Conservation (phyloP, 1,284 basidiomycete genomes). For the Athelia psychrophila region DNA sequence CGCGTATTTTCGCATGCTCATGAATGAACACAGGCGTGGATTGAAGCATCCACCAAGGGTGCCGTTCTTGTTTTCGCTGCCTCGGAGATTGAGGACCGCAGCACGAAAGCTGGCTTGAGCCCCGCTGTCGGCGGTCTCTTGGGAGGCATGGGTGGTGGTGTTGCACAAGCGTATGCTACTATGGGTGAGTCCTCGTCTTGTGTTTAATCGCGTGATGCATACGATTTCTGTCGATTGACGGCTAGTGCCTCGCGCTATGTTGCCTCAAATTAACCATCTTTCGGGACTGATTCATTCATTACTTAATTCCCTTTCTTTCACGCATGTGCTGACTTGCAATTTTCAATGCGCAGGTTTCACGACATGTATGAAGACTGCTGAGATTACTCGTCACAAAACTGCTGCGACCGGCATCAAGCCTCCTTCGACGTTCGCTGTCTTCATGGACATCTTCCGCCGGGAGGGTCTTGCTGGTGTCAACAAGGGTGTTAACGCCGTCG, state of each 20-base stretch:
- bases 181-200: conserved; percentile 73
- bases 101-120: conserved; percentile 65
- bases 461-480: conserved; percentile 97
- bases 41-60: conserved; percentile 98
- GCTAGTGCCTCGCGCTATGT: conserved; percentile 16
- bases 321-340: neutral
- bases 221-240: conserved; percentile 8
- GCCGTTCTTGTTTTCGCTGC: conserved; percentile 96
- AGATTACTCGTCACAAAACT: conserved; percentile 97
- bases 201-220: conserved; percentile 9
- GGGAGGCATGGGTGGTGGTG: conserved; percentile 97
- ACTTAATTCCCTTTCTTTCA: neutral
- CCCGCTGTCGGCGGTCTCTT: conserved; percentile 86
- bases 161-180: conserved; percentile 98
- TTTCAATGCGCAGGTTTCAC: conserved; percentile 74
- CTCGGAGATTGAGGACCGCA: conserved; percentile 86
- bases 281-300: conserved; percentile 14
- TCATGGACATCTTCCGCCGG: conserved; percentile 89
- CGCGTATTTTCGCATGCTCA: conserved; percentile 8
- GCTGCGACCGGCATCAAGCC: conserved; percentile 87
- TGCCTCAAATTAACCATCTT: conserved; percentile 14
- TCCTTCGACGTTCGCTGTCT: conserved; percentile 93
- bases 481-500: conserved; percentile 99
- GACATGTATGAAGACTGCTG: conserved; percentile 98
- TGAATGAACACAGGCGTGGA: conserved; percentile 82